Evolutionary conservation across 768 basidiomycete genomes (phyloP).

Genomic region (Leccinum boreale): DNA sequence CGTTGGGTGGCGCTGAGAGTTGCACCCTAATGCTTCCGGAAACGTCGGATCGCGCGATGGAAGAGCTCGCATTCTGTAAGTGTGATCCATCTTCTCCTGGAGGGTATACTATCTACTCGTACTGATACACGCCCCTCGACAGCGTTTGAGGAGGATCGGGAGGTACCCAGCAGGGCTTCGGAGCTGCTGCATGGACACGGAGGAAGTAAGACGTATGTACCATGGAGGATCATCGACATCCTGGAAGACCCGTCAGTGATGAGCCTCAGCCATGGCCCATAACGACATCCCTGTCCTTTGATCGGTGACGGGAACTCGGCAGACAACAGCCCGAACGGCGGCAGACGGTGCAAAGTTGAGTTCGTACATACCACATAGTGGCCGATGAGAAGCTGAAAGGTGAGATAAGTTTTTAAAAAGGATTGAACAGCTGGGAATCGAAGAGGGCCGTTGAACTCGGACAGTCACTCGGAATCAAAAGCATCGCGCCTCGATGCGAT

Average conservation of each 20-base stretch:
- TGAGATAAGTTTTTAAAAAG: not conserved
- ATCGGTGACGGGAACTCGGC: not conserved
- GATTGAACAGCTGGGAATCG: not conserved
- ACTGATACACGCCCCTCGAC: not conserved
- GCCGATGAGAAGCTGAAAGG: not conserved
- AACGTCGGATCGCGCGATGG: not conserved
- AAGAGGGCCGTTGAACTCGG: not conserved
- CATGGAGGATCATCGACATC: not conserved
- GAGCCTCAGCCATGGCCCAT: not conserved
- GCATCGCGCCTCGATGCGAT: not conserved
- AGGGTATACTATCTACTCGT: not conserved
- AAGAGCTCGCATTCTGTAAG: not conserved
- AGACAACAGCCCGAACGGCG: not conserved
- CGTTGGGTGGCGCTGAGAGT: not conserved
- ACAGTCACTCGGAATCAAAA: not conserved
- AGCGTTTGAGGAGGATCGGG: not conserved
- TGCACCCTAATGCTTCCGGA: not conserved
- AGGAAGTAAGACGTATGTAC: not conserved
- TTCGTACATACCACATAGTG: not conserved
- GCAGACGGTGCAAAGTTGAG: not conserved
- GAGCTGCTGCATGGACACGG: not conserved
- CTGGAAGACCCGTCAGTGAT: not conserved
- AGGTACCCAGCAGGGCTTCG: not conserved
- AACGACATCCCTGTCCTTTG: not conserved
- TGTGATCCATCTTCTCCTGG: not conserved